Conservation (phyloP, 1,284 basidiomycete genomes). For the Neolentinus lepideus region DNA sequence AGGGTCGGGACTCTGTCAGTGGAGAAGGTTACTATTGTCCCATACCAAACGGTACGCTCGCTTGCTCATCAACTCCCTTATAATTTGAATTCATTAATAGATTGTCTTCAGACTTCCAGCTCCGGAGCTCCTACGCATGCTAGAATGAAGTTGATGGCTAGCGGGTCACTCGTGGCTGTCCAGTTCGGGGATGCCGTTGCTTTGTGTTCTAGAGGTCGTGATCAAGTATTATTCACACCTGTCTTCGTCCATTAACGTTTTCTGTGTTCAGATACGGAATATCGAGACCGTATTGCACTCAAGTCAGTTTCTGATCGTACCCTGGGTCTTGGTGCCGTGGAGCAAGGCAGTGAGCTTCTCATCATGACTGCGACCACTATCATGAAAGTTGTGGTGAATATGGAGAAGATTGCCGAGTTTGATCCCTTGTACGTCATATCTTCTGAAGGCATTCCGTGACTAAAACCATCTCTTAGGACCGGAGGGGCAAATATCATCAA, state of each 20-base stretch:
- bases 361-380: conserved; percentile 60
- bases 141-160: conserved; percentile 49
- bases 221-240: conserved; percentile 1
- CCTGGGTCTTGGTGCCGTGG: conserved; percentile 56
- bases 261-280: conserved; percentile 49
- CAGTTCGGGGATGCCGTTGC: conserved; percentile 77
- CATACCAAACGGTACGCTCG: conserved; percentile 59
- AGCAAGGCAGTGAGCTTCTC: conserved; percentile 43
- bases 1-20: conserved; percentile 36
- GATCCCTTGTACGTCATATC: conserved; percentile 43
- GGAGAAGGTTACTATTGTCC: conserved; percentile 46
- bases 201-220: conserved; percentile 55
- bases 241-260: background rate
- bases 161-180: conserved; percentile 49
- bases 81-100: conserved; percentile 3
- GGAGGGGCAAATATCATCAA: conserved; percentile 68
- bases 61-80: conserved; percentile 19
- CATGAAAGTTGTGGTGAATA: conserved; percentile 57
- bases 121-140: conserved; percentile 66
- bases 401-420: conserved; percentile 52
- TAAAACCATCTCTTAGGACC: conserved; percentile 27
- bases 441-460: background rate
- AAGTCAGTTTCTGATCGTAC: conserved; percentile 62
- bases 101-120: conserved; percentile 42
- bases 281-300: conserved; percentile 63